Evolutionary conservation across 306 rosid species (phyloP).

Genomic region (Gillenia trifoliata): DNA sequence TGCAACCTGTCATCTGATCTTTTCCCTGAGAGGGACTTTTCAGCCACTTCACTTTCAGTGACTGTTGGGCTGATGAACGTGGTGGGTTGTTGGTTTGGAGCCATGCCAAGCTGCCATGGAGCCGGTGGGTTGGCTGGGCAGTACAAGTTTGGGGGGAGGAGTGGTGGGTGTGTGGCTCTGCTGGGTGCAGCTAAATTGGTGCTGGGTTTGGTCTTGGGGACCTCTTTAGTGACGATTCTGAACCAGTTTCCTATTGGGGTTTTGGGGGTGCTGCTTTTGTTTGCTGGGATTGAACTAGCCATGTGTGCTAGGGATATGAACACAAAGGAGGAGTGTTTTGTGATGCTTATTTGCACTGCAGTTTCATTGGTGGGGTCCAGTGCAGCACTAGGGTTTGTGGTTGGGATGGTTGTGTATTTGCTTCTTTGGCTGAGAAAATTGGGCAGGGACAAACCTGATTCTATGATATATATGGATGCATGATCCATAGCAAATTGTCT

Average conservation of each 20-base stretch:
- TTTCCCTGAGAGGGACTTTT: conserved; percentile 50
- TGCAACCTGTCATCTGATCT: conserved; percentile 55
- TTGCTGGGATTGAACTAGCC: conserved; percentile 69
- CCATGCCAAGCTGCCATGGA: conserved; percentile 68
- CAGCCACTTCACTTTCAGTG: conserved; percentile 48
- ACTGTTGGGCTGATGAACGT: conserved; percentile 68
- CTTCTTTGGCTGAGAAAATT: conserved; percentile 43
- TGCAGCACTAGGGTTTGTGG: conserved; percentile 60
- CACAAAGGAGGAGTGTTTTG: conserved; percentile 51
- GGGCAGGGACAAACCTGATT: conserved; percentile 10
- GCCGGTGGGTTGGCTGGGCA: conserved; percentile 75
- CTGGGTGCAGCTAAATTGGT: conserved; percentile 53
- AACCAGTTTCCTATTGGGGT: conserved; percentile 58
- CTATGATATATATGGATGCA: neutral
- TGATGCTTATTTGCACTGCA: conserved; percentile 48
- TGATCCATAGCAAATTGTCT: neutral
- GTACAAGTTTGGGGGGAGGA: conserved; percentile 71
- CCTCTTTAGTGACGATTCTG: conserved; percentile 47
- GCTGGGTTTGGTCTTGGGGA: conserved; percentile 54
- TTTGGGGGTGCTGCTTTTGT: conserved; percentile 51
- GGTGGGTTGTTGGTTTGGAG: conserved; percentile 66
- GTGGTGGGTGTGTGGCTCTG: conserved; percentile 75
- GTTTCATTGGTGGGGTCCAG: conserved; percentile 66
- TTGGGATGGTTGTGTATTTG: conserved; percentile 35
- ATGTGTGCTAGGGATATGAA: conserved; percentile 61